Base-by-base conservation (phyloP, 495 filamentous ascomycete species). In the Neurospora sp. region DNA sequence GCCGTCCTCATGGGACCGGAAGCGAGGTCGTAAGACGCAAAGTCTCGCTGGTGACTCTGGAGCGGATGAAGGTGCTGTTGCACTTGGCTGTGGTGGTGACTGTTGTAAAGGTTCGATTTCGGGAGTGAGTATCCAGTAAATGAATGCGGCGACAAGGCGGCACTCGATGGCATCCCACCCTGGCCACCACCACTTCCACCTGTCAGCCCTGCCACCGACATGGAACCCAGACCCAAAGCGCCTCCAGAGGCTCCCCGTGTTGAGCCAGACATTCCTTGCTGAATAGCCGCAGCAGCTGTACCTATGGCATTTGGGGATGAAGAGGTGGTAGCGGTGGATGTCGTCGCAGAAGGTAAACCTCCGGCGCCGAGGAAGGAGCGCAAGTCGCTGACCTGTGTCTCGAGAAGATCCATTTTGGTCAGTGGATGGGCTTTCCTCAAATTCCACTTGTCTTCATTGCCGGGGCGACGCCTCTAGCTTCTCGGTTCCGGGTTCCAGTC, bases 361-460 rank as follows among this genome's bases (percentile, higher is more conserved):
- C 74, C 77, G 76, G 70, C 73, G 40, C 39, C 78, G 72, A 81
- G 74, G 46, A 89, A 84, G 71, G 83, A 85, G 76, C 84, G 84
- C 77, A 89, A 81, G 79, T 89, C 87, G 78, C 81, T 86, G 75
- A 85, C 85, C 79, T 89, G 87, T 69, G 77, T 82, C 78, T 88
- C 85, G 77, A 89, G 84, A 77, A 83, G 84, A 76, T 88, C 86
- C 86, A 88, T 88, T 69, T 69, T 73, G 40, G 35, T 35, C 40
- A 11, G 23, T 23, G 48, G 54, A 35, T 62, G 54, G 54, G 23
- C 12, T 62, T 62, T 14, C 11, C 4, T 62, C 27, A 62, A 35
- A 62, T 31, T 62, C 70, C 70, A 42, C 70, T 48, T 39, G 37
- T 42, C 23, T 42, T 39, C 70, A 72, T 35, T 44, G 35, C 35